A percentile compares a stretch with the other conserved stretches of the same genome.
phyloP scores from a whole-genome alignment of 2,329 filamentous ascomycete genomes.

The Hypoxylon sp. region DNA sequence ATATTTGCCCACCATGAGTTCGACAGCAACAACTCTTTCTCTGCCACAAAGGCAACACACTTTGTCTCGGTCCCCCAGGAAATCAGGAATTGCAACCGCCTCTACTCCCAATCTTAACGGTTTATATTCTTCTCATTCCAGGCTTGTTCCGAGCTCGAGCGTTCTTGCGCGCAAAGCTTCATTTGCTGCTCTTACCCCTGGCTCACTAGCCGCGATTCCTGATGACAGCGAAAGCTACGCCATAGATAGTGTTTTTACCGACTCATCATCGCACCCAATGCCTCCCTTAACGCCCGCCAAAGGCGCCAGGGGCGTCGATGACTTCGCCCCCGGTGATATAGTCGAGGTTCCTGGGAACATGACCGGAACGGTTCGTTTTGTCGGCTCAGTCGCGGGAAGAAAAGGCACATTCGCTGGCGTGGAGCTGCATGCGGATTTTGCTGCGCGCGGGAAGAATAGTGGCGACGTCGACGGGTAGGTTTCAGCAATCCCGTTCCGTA shows the following conservation, averaged over 20 bases:
- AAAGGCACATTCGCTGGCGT: constrained; percentile 92
- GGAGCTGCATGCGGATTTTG: constrained; percentile 83
- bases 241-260: constrained; percentile 62
- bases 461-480: constrained; percentile 93
- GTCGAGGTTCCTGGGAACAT: constrained; percentile 96
- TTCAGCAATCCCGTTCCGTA: constrained; percentile 14
- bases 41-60: constrained; percentile 43
- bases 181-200: constrained; percentile 71
- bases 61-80: constrained; percentile 53
- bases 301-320: constrained; percentile 54
- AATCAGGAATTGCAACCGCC: constrained; percentile 55
- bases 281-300: constrained; percentile 63
- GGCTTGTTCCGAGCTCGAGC: constrained; percentile 53
- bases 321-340: constrained; percentile 77
- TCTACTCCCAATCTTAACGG: constrained; percentile 68
- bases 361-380: constrained; percentile 87
- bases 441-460: constrained; percentile 88
- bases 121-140: constrained; percentile 60
- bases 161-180: constrained; percentile 73
- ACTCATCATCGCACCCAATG: constrained; percentile 54
- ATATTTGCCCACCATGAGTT: constrained; percentile 46
- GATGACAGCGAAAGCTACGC: constrained; percentile 72
- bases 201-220: constrained; percentile 70
- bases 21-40: constrained; percentile 49
- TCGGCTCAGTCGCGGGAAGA: constrained; percentile 87